phyloP scores from a whole-genome alignment of 257 asterid species.

The Solanum appendiculatum region DNA sequence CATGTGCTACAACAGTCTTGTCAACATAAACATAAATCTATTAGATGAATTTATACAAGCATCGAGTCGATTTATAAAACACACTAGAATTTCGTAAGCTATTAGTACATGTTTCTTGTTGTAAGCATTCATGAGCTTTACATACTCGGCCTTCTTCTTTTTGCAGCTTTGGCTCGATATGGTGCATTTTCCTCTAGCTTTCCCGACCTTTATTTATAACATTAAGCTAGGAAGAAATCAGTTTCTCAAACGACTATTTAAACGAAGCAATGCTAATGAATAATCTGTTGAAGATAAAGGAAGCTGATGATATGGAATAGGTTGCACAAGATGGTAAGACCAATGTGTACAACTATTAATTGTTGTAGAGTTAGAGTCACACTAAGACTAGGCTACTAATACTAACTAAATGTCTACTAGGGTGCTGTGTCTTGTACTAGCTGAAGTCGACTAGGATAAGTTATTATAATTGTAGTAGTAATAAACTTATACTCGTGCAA shows the following conservation, averaged over 20 bases:
- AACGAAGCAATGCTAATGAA: not conserved
- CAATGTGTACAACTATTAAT: too few relatives aligned
- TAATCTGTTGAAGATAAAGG: too few relatives aligned
- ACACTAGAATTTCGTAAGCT: not conserved
- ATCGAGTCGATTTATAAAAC: not conserved
- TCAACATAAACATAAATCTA: not conserved
- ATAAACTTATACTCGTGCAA: too few relatives aligned
- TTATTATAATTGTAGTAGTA: too few relatives aligned
- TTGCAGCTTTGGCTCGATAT: slow-evolving; percentile 84
- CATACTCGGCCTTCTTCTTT: slow-evolving; percentile 73
- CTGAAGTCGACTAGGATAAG: too few relatives aligned
- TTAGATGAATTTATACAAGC: not conserved
- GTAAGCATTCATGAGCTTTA: slow-evolving; percentile 65
- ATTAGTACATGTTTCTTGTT: slow-evolving; percentile 51
- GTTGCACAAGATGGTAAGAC: too few relatives aligned
- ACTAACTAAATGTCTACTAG: too few relatives aligned
- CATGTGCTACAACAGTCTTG: not conserved
- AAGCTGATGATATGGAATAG: too few relatives aligned
- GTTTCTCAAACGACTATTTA: not conserved
- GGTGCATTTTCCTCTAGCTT: slow-evolving; percentile 98
- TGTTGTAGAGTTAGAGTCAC: too few relatives aligned
- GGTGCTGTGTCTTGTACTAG: too few relatives aligned
- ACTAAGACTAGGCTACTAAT: too few relatives aligned
- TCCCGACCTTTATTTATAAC: slow-evolving; percentile 57
- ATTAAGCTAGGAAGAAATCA: not conserved